Conservation (phyloP, 108 stramenopile genomes). For the Cyclotella baltica region DNA sequence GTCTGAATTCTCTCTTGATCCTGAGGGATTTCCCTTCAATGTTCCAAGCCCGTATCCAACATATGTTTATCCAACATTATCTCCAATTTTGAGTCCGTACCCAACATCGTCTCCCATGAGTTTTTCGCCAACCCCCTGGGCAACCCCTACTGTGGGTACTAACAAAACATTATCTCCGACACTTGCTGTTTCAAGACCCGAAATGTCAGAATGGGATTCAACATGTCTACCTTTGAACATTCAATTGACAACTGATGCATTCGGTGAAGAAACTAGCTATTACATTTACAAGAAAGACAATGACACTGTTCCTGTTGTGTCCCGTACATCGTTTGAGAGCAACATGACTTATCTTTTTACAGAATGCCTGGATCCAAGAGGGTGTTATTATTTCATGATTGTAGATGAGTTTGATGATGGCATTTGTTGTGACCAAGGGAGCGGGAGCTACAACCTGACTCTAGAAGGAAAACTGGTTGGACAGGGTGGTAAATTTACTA, state of each 20-base stretch:
- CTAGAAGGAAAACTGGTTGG: not conserved
- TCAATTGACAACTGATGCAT: constrained; percentile 16
- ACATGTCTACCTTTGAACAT: not conserved
- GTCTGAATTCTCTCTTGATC: not conserved
- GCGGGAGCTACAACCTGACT: constrained; percentile 2
- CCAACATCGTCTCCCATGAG: not conserved
- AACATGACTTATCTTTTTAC: not conserved
- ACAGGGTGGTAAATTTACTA: constrained; percentile 7
- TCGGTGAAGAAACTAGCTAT: constrained; percentile 18
- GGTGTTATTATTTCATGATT: constrained; percentile 12
- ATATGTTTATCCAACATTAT: too few species aligned
- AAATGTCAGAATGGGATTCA: not conserved
- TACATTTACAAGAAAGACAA: constrained; percentile 13
- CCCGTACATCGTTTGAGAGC: not conserved
- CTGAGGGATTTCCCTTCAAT: constrained; percentile 2
- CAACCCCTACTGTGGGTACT: not conserved
- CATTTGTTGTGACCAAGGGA: constrained; percentile 4
- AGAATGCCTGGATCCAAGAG: constrained; percentile 9
- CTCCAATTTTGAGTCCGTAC: not conserved
- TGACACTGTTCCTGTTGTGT: not conserved
- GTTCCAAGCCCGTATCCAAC: not conserved
- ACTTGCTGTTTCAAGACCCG: not conserved
- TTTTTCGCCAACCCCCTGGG: not conserved
- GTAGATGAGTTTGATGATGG: constrained; percentile 16
- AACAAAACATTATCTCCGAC: constrained; percentile 2